phyloP scores from a whole-genome alignment of 75 land plant species.

The Sequoiadendron giganteum region DNA sequence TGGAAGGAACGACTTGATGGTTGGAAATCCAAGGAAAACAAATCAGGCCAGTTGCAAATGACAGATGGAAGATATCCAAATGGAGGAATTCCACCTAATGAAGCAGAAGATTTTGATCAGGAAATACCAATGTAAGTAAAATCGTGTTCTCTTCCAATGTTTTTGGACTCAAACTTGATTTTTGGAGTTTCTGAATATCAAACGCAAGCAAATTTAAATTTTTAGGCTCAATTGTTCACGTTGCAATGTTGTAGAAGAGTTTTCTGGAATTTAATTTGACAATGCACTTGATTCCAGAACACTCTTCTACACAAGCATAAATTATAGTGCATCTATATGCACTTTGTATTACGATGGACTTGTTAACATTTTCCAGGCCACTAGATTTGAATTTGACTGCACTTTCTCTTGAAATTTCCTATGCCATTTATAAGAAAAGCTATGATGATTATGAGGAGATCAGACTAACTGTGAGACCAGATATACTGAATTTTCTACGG shows the following conservation, averaged over 20 bases:
- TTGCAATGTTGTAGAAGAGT: too few species aligned
- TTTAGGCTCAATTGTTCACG: too few species aligned
- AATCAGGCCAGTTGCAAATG: conserved; percentile 17
- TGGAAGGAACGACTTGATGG: conserved; percentile 82
- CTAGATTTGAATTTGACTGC: background rate
- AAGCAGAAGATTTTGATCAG: conserved; percentile 52
- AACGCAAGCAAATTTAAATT: background rate
- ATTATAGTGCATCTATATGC: background rate
- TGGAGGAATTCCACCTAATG: conserved; percentile 34
- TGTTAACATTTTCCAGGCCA: background rate
- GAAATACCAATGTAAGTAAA: conserved; percentile 39
- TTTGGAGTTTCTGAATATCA: background rate
- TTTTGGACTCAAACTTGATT: background rate
- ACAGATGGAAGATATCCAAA: conserved; percentile 10
- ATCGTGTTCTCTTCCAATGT: background rate
- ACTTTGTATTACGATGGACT: background rate
- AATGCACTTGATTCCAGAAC: too few species aligned
- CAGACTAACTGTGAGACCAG: background rate
- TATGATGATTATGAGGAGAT: background rate
- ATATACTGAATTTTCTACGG: background rate
- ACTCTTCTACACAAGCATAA: background rate
- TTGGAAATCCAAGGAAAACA: conserved; percentile 65
- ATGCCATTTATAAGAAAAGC: background rate
- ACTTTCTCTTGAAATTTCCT: background rate
- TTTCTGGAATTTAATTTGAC: too few species aligned